phyloP scores from a whole-genome alignment of 2,329 filamentous ascomycete genomes.

The Colletotrichum incanum region DNA sequence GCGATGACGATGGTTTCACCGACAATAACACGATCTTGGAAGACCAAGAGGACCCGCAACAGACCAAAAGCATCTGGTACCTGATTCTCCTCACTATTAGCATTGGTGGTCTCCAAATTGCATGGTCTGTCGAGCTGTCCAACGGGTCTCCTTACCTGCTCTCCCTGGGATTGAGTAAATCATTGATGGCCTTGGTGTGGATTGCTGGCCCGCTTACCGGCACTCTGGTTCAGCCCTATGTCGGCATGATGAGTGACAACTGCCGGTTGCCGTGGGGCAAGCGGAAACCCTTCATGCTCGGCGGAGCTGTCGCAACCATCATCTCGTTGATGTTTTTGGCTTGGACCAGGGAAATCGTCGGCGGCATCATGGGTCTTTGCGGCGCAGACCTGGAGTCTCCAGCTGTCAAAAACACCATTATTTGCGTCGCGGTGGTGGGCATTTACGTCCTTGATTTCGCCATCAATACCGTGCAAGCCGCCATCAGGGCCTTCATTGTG shows the following conservation, averaged over 20 bases:
- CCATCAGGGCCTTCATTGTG: constrained; percentile 91
- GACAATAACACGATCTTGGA: constrained; percentile 29
- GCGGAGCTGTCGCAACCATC: constrained; percentile 77
- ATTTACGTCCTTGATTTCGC: constrained; percentile 95
- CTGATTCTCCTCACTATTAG: constrained; percentile 88
- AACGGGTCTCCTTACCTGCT: constrained; percentile 91
- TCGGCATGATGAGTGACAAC: constrained; percentile 86
- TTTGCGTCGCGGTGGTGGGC: constrained; percentile 85
- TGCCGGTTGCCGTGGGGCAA: constrained; percentile 83
- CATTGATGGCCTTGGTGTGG: constrained; percentile 87
- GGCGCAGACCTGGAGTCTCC: constrained; percentile 77
- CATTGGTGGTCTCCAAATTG: constrained; percentile 91
- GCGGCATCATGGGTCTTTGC: constrained; percentile 77
- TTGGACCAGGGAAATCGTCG: constrained; percentile 82
- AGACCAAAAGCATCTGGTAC: constrained; percentile 88
- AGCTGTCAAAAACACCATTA: constrained; percentile 76
- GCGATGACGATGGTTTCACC: constrained; percentile 28
- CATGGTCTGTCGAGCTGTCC: constrained; percentile 95
- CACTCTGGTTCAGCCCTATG: constrained; percentile 84
- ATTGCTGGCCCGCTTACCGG: constrained; percentile 86
- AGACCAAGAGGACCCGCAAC: constrained; percentile 57
- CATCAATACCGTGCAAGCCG: constrained; percentile 97
- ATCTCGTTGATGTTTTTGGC: constrained; percentile 78
- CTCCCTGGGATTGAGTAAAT: constrained; percentile 86
- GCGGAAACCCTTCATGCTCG: constrained; percentile 86